Percentiles rank a stretch among this genome's conserved stretches.
Evolutionary conservation across 192 early-diverging fungal species (phyloP).

Genomic region (Backusella circina): DNA sequence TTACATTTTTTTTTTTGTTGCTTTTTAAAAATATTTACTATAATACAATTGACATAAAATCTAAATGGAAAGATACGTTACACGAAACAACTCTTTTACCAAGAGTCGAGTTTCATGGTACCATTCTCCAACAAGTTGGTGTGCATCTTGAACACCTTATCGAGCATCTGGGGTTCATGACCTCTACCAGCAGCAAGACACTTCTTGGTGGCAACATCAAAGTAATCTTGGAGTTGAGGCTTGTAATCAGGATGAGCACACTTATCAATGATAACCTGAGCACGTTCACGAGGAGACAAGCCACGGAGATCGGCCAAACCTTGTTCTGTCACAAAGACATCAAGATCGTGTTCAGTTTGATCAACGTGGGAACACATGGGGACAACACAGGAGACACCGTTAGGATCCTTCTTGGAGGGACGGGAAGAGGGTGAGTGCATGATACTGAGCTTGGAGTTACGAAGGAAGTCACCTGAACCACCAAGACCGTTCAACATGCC

Average conservation of each 20-base stretch:
- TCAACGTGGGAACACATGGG: constrained; percentile 40
- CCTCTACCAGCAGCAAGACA: constrained; percentile 34
- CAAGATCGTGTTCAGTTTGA: constrained; percentile 43
- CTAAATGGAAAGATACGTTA: not conserved
- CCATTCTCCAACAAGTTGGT: constrained; percentile 36
- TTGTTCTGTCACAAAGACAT: constrained; percentile 41
- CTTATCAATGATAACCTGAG: constrained; percentile 41
- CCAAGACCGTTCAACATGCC: constrained; percentile 43
- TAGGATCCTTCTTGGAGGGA: constrained; percentile 35
- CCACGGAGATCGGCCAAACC: constrained; percentile 42
- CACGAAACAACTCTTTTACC: constrained; percentile 13
- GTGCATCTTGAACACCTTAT: constrained; percentile 45
- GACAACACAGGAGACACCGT: constrained; percentile 38
- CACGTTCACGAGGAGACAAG: constrained; percentile 37
- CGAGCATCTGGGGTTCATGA: constrained; percentile 42
- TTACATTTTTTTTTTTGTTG: too few species aligned
- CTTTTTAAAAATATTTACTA: too few species aligned
- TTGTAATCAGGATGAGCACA: constrained; percentile 42
- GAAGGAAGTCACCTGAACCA: constrained; percentile 37
- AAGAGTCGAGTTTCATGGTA: constrained; percentile 38
- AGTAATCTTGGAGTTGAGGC: constrained; percentile 35
- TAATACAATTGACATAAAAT: not conserved
- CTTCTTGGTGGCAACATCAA: constrained; percentile 33
- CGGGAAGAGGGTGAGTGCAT: constrained; percentile 42
- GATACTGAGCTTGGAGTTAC: constrained; percentile 38